Percentiles rank a stretch among this genome's conserved stretches.
These are phyloP conservation scores for Dactylonectria estremocensis DNA, from an alignment of 2,329 filamentous ascomycete species.

Conservation along the genomic window DNA sequence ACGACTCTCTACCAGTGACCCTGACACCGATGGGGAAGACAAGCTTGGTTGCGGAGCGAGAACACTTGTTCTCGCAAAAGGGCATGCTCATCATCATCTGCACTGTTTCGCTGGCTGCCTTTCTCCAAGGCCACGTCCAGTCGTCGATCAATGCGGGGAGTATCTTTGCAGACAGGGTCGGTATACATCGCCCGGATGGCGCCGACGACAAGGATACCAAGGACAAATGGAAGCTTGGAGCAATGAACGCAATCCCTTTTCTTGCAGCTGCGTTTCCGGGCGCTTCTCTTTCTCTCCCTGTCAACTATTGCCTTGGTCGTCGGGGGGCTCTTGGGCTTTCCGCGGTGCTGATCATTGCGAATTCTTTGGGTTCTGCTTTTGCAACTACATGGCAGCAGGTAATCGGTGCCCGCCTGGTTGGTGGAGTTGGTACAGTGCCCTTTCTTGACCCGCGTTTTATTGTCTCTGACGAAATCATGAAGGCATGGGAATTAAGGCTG, in stretches of 20 bases:
- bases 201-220: no score
- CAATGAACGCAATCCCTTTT: conserved; percentile 58
- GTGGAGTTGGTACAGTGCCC: conserved; percentile 55
- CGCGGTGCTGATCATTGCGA: conserved; percentile 57
- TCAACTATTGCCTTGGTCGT: conserved; percentile 59
- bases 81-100: conserved; percentile 40
- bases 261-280: conserved; percentile 57
- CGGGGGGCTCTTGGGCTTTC: conserved; percentile 58
- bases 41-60: background rate
- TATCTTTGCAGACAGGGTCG: conserved; percentile 45
- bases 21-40: background rate
- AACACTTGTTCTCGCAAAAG: conserved; percentile 23
- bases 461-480: background rate
- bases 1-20: background rate
- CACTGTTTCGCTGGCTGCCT: conserved; percentile 59
- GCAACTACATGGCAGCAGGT: conserved; percentile 52
- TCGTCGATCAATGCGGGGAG: conserved; percentile 58
- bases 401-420: conserved; percentile 55
- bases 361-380: conserved; percentile 56
- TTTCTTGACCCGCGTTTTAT: background rate
- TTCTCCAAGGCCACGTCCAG: conserved; percentile 61
- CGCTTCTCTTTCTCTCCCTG: conserved; percentile 57
- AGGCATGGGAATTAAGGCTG: conserved; percentile 64
- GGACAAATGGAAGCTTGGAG: conserved; percentile 58
- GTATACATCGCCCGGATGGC: conserved; percentile 9